A percentile compares a stretch with the other conserved stretches of the same genome.
phyloP scores from a whole-genome alignment of 1,284 basidiomycete genomes.

The Microbotryum scabiosae region DNA sequence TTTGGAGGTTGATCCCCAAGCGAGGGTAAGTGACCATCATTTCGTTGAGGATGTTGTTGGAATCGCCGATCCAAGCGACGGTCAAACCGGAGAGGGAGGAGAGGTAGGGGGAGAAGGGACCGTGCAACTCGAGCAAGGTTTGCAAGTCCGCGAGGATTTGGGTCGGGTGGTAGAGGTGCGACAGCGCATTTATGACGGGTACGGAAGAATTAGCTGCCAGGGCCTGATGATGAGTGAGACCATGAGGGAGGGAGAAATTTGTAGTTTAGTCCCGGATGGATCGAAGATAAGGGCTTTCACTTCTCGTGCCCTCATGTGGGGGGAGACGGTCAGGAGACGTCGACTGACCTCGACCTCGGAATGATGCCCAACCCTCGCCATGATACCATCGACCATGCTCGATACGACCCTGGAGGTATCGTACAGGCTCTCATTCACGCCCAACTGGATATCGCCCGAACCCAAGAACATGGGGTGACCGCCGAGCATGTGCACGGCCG shows the following conservation, averaged over 20 bases:
- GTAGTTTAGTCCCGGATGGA: background rate
- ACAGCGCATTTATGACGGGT: constrained; percentile 91
- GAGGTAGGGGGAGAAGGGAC: constrained; percentile 37
- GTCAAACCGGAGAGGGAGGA: constrained; percentile 51
- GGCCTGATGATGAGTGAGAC: constrained; percentile 49
- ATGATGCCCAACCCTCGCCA: constrained; percentile 89
- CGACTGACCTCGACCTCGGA: constrained; percentile 74
- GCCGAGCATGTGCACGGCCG: constrained; percentile 63
- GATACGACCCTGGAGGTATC: constrained; percentile 76
- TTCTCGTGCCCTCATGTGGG: background rate
- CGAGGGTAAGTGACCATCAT: constrained; percentile 93
- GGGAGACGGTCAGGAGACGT: background rate
- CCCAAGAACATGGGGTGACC: constrained; percentile 92
- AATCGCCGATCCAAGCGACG: constrained; percentile 88
- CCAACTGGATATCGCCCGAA: constrained; percentile 83
- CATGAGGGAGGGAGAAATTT: background rate
- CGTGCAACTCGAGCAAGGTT: constrained; percentile 64
- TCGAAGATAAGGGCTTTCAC: background rate
- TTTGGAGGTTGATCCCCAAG: constrained; percentile 73
- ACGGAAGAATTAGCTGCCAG: constrained; percentile 80
- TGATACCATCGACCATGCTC: constrained; percentile 94
- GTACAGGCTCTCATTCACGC: constrained; percentile 81
- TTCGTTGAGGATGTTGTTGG: constrained; percentile 92
- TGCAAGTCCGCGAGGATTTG: constrained; percentile 90
- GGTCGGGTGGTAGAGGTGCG: constrained; percentile 91